Evolutionary conservation across 345 rosid genomes (phyloP).

Genomic region (Rhizophora mangle): DNA sequence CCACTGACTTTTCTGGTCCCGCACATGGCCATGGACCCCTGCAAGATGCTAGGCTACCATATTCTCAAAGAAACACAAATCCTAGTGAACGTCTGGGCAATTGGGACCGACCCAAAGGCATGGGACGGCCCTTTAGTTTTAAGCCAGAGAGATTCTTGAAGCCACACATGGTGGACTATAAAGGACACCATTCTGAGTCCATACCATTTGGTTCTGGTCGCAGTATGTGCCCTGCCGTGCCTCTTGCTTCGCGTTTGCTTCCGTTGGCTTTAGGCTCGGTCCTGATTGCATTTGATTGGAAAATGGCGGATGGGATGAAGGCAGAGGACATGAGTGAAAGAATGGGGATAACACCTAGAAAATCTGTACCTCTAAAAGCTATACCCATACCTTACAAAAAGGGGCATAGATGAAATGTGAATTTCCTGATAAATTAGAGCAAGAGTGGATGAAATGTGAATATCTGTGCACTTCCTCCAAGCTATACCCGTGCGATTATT

Average conservation of each 20-base stretch:
- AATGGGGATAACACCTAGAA: constrained; percentile 63
- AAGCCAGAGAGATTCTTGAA: constrained; percentile 67
- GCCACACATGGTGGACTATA: constrained; percentile 40
- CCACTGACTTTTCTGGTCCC: constrained; percentile 79
- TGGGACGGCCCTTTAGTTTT: constrained; percentile 54
- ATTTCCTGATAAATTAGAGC: no score
- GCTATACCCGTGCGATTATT: no score
- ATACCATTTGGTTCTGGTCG: constrained; percentile 88
- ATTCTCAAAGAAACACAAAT: constrained; percentile 75
- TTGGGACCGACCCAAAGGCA: constrained; percentile 58
- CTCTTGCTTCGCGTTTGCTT: constrained; percentile 59
- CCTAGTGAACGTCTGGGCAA: constrained; percentile 60
- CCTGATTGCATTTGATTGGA: constrained; percentile 60
- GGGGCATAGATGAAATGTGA: no score
- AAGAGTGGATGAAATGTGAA: no score
- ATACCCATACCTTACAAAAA: constrained; percentile 42
- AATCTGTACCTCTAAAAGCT: constrained; percentile 55
- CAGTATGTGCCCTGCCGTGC: constrained; percentile 80
- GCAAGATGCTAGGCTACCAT: constrained; percentile 50
- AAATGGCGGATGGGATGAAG: constrained; percentile 36
- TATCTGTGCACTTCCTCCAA: no score
- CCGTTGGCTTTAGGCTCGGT: constrained; percentile 65
- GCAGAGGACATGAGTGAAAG: constrained; percentile 60
- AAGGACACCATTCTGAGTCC: constrained; percentile 62
- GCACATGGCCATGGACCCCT: constrained; percentile 65